A percentile compares a stretch with the other conserved stretches of the same genome.
Evolutionary conservation across 2,329 filamentous ascomycete species (phyloP).

Genomic region (Periconia macrospinosa): DNA sequence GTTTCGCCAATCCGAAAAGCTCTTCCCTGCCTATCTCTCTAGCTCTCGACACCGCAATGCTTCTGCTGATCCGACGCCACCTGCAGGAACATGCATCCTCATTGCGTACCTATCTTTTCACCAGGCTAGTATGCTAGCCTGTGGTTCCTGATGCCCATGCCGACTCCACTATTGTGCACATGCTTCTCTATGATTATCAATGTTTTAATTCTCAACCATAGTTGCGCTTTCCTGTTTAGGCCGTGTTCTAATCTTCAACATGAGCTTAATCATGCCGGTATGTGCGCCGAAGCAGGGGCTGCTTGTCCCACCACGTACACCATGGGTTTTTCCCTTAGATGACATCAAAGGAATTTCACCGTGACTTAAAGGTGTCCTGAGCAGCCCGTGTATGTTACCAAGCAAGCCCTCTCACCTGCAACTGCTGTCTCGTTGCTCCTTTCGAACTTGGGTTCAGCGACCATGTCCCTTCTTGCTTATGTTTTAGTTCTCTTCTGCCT

Average conservation of each 20-base stretch:
- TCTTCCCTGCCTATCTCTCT: background rate
- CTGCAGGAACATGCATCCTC: constrained; percentile 5
- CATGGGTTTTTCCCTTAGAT: constrained; percentile 13
- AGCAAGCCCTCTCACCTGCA: constrained; percentile 8
- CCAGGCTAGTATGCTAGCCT: background rate
- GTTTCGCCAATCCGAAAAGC: background rate
- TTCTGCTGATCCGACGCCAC: constrained; percentile 10
- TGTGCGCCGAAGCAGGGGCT: constrained; percentile 10
- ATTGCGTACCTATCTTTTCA: background rate
- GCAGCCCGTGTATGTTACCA: constrained; percentile 1
- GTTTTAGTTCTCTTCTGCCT: constrained; percentile 17
- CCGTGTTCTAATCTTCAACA: constrained; percentile 5
- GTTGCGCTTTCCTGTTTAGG: constrained; percentile 7
- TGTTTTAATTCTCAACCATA: constrained; percentile 8
- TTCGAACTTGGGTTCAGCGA: constrained; percentile 12
- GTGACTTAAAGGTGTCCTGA: constrained; percentile 11
- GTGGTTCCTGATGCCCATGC: constrained; percentile 7
- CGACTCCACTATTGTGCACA: constrained; percentile 7
- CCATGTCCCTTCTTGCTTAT: constrained; percentile 14
- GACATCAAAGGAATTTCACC: constrained; percentile 7
- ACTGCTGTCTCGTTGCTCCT: constrained; percentile 3
- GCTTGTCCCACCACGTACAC: constrained; percentile 13
- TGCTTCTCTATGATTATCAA: constrained; percentile 3
- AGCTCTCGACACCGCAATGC: background rate
- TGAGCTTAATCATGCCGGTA: constrained; percentile 4